Evolutionary conservation across 768 basidiomycete species (phyloP).

Genomic region (Russula lepida): DNA sequence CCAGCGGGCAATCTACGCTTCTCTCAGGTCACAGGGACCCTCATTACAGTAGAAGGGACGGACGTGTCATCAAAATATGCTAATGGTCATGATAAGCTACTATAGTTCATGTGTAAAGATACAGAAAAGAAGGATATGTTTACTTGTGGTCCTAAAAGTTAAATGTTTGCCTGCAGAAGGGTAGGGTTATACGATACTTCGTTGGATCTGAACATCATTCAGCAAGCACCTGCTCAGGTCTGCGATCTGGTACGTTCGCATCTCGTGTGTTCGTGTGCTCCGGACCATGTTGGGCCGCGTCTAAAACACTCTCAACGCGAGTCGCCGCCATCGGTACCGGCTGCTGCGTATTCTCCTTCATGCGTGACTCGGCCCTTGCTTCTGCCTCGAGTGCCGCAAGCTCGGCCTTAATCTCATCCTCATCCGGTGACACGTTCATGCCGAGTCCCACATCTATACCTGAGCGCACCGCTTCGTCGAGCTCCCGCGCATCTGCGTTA

Average conservation of each 20-base stretch:
- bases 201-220: neutral
- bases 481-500: conserved; percentile 71
- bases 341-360: conserved; percentile 6
- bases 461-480: conserved; percentile 67
- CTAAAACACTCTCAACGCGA: neutral
- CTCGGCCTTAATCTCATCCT: conserved; percentile 58
- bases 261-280: neutral
- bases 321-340: neutral
- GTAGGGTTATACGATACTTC: neutral
- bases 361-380: conserved; percentile 26
- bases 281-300: neutral
- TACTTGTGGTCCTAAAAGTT: neutral
- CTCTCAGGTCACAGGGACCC: too few relatives aligned
- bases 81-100: neutral
- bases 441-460: conserved; percentile 44
- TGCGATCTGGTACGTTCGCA: neutral
- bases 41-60: too few relatives aligned
- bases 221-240: neutral
- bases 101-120: neutral
- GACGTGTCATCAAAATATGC: neutral
- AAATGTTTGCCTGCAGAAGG: neutral
- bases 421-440: conserved; percentile 39
- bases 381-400: conserved; percentile 47
- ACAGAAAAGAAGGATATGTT: neutral
- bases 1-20: too few relatives aligned